These are phyloP conservation scores for Globisporangium emineosum DNA, from an alignment of 352 stramenopile genomes.

Conservation along the genomic window DNA sequence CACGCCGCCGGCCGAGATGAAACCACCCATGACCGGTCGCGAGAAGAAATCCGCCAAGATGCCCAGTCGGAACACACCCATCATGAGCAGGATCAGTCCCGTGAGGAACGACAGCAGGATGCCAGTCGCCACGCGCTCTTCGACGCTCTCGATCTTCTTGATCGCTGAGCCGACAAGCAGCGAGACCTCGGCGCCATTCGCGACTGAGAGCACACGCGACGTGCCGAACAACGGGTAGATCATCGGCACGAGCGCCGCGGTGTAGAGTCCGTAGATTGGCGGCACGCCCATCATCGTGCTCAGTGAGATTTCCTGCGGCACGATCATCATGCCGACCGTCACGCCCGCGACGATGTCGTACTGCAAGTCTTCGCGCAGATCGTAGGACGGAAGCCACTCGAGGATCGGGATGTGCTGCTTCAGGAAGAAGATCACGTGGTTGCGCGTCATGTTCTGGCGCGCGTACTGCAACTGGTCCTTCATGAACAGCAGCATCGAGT, in stretches of 20 bases:
- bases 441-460: conserved; percentile 23
- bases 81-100: conserved; percentile 66
- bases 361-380: conserved; percentile 44
- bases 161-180: conserved; percentile 56
- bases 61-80: conserved; percentile 79
- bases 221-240: conserved; percentile 86
- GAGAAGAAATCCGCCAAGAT: conserved; percentile 89
- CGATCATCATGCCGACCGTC: conserved; percentile 84
- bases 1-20: conserved; percentile 86
- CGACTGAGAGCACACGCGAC: conserved; percentile 78
- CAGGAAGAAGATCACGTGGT: conserved; percentile 31
- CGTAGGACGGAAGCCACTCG: conserved; percentile 59
- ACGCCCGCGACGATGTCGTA: conserved; percentile 56
- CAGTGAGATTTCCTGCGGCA: conserved; percentile 89
- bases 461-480: conserved; percentile 14
- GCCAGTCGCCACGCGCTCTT: conserved; percentile 48
- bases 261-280: conserved; percentile 89
- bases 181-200: conserved; percentile 68
- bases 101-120: conserved; percentile 70
- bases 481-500: conserved; percentile 5
- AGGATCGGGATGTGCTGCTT: conserved; percentile 55
- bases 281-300: conserved; percentile 86
- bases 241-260: conserved; percentile 75
- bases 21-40: conserved; percentile 88
- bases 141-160: conserved; percentile 52